Evolutionary conservation across 1,284 basidiomycete genomes (phyloP).

Genomic region (Ustilago sp.): DNA sequence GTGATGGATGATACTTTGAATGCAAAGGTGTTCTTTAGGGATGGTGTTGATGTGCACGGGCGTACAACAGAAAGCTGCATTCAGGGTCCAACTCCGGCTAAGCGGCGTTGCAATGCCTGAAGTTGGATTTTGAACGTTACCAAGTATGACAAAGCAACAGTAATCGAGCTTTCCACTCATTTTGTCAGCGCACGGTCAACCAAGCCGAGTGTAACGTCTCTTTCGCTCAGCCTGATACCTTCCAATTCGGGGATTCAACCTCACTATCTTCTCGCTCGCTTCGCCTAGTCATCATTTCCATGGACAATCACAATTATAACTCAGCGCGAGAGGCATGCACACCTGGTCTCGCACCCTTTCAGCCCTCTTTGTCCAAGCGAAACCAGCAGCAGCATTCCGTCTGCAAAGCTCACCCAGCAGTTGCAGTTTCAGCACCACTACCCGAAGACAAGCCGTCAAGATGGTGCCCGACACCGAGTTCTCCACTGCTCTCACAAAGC

Average conservation of each 20-base stretch:
- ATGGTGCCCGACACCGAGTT: constrained; percentile 58
- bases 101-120: constrained; percentile 1
- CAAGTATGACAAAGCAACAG: constrained; percentile 23
- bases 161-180: constrained; percentile 5
- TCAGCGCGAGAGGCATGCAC: constrained; percentile 22
- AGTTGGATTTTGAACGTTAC: neutral
- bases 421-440: constrained; percentile 5
- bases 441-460: constrained; percentile 3
- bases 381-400: neutral
- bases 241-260: neutral
- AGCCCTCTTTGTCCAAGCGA: neutral
- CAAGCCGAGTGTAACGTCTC: neutral
- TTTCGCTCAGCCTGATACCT: neutral
- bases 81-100: constrained; percentile 32
- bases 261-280: neutral
- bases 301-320: neutral
- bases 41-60: constrained; percentile 2
- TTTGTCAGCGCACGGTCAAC: constrained; percentile 7
- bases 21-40: neutral
- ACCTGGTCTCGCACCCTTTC: neutral
- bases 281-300: neutral
- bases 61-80: constrained; percentile 1
- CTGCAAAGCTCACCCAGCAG: neutral
- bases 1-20: neutral
- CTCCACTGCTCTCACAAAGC: constrained; percentile 45